Base-by-base conservation (phyloP, 1,284 basidiomycete species). In the Rhodotorula sp. region DNA sequence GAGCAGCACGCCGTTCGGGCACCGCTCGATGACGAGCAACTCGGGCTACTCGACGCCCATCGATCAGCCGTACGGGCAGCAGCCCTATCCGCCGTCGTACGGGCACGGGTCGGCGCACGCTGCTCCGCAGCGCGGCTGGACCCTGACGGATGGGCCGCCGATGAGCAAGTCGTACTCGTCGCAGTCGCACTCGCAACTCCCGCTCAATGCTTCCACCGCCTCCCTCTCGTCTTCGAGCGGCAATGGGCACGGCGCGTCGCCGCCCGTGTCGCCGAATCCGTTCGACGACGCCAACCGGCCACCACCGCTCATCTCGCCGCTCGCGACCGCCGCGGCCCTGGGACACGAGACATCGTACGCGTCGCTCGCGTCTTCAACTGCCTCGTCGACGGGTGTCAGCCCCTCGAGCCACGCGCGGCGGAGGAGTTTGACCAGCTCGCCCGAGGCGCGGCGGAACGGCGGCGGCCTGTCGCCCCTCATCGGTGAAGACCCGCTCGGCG, bases 31-130 rank as follows among this genome's bases (percentile, higher is more conserved):
- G 34, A 23, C 25, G 19, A 42, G 14, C 46, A 27, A 21, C 3
- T 71, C 70, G n/a, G 70, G 70, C n/a, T 72, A 69, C 59, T 72
- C 67, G 55, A 69, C 73, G 13, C 64, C 57, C 16, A 57, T 52
- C 3, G 72, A 67, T 23, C 64, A 70, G n/a, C 55, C 44, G 3
- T 61, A 71, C 27, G 21, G 34, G 44, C 61, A 42, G 4, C 41
- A 50, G 25, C 23, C 49, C 14, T 16, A 34, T 13, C 25, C 45
- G 5, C 4, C 17, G 21, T 49, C 60, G 21, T 48, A 61, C 27
- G 48, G 34, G n/a, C 58, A 60, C 25, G 21, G 8, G 10, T 16
- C 4, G 41, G 16, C 48, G 5, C 21, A n/a, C n/a, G 25, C 41
- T 2, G 14, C 66, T 9, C 64, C 69, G 21, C 62, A 55, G 12